Conservation (phyloP, 2,329 filamentous ascomycete genomes). For the Sporothrix curviconia region DNA sequence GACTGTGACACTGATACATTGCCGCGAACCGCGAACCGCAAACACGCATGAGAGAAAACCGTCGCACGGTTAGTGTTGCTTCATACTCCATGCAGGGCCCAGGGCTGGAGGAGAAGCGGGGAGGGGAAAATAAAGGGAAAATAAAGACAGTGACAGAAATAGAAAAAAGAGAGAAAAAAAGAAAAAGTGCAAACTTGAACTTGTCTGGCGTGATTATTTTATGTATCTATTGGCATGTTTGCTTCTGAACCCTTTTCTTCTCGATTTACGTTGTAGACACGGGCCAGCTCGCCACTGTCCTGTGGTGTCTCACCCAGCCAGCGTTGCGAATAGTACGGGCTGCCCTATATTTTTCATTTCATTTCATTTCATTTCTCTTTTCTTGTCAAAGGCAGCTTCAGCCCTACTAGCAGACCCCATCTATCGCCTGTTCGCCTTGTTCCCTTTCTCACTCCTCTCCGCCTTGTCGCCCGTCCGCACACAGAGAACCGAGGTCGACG, state of each 20-base stretch:
- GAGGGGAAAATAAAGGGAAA: neutral
- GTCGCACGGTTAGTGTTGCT: conserved; percentile 3
- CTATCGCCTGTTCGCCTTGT: neutral
- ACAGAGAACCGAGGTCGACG: neutral
- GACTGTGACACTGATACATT: neutral
- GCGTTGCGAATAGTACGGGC: neutral
- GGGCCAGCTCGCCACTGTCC: neutral
- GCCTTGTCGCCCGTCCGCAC: conserved; percentile 2
- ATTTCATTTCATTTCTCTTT: neutral
- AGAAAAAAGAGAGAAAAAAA: no score
- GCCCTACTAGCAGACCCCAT: neutral
- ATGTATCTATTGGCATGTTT: no score
- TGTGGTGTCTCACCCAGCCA: neutral
- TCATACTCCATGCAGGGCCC: neutral
- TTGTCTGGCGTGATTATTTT: no score
- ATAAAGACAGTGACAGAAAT: neutral
- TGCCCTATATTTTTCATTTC: neutral
- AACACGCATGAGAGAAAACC: neutral
- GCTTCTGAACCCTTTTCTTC: no score
- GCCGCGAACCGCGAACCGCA: conserved; percentile 6
- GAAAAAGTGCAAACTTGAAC: neutral
- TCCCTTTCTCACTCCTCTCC: neutral
- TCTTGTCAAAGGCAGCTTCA: neutral
- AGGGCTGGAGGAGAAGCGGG: neutral
- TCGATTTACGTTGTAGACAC: no score